These are phyloP conservation scores for Ganoderma lingzhi DNA, from an alignment of 1,284 basidiomycete species.

Conservation along the genomic window DNA sequence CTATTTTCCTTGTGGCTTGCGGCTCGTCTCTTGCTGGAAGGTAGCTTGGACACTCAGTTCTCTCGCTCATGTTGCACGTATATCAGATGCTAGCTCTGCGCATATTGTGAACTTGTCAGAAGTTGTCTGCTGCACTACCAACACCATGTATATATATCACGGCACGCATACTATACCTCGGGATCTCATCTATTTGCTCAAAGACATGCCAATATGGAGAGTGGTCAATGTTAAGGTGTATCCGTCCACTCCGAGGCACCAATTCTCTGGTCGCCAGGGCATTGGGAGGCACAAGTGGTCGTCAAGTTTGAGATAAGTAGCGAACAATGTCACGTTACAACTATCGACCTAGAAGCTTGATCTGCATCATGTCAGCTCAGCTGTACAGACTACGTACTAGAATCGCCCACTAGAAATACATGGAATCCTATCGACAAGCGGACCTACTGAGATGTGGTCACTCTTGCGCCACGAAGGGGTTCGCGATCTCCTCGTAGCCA, in stretches of 20 bases:
- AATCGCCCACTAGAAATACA: slow-evolving; percentile 13
- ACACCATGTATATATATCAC: slow-evolving; percentile 18
- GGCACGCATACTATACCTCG: slow-evolving; percentile 9
- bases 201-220: neutral
- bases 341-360: neutral
- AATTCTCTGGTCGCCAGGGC: neutral
- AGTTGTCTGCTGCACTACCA: slow-evolving; percentile 10
- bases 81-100: slow-evolving; percentile 12
- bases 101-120: slow-evolving; percentile 9
- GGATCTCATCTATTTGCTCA: neutral
- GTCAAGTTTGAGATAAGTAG: neutral
- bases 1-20: neutral
- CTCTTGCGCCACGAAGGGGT: slow-evolving; percentile 75
- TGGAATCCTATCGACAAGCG: neutral
- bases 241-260: neutral
- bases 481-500: slow-evolving; percentile 90
- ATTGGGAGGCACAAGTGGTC: neutral
- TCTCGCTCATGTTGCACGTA: slow-evolving; percentile 14
- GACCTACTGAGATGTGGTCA: slow-evolving; percentile 9
- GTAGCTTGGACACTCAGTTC: slow-evolving; percentile 15
- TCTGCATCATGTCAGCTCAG: neutral
- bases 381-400: neutral
- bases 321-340: neutral
- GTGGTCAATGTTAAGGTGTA: neutral
- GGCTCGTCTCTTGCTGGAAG: slow-evolving; percentile 16